Base-by-base conservation (phyloP, 129 eudicot genomes). In the Pittosporum tobira region DNA sequence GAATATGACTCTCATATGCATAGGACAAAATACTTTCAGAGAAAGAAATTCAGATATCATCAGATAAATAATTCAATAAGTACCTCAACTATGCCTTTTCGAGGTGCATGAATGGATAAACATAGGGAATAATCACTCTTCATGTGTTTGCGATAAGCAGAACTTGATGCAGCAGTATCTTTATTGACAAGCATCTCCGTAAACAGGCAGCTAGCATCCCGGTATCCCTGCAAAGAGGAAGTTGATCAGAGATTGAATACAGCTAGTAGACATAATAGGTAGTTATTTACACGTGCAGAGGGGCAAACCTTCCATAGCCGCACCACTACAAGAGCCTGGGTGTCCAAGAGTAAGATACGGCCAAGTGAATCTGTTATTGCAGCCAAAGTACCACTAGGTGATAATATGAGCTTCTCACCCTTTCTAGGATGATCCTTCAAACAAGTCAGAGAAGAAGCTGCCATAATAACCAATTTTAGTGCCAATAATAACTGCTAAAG, bases 351-450 rank as follows among this genome's bases (percentile, higher is more conserved):
- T 77, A 91, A 74, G 42, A 91, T 83, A 57, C 98, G 95, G 31
- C 98, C 96, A 45, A 87, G 94, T 60, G 98, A 91, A 70, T 91
- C 98, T 12, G 96, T 81, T 71, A 91, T 91, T 65, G 98, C 98
- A 14, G 98, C 98, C 81, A 91, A 83, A 54, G 94, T 86, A 67
- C 98, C 96, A 45, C 96, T 91, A 47, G 98, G 98, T 22, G 98
- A 86, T 48, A 91, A 68, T 8, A 96, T 91, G 47, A 91, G 91
- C 74, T 83, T 91, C 81, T 91, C 98, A 28, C 98, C 98, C 68
- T 91, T 91, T 76, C 98, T 81, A 18, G 98, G 96, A 27, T 77
- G 76, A 76, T 91, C 98, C 74, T 91, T 86, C 65, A 91, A 65
- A 71, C 98, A 91, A 24, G 98, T 91, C 51, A 91, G 73, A 48